phyloP scores from a whole-genome alignment of 345 rosid genomes.

The Populus alba region DNA sequence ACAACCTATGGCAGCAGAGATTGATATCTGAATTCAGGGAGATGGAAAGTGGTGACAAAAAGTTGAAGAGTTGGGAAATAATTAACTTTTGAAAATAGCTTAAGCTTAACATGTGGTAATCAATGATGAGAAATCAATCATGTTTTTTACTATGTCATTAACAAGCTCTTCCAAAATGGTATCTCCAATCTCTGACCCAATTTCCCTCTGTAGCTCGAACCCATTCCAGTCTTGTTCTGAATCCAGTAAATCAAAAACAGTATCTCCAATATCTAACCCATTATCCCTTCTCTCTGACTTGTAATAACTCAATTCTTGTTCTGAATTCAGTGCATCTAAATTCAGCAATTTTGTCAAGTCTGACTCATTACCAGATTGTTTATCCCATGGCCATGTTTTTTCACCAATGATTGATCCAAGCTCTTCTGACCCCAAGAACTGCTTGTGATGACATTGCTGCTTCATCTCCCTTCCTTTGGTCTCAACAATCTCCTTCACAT shows the following conservation, averaged over 20 bases:
- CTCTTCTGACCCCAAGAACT: slow-evolving; percentile 25
- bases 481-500: slow-evolving; percentile 41
- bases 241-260: slow-evolving; percentile 28
- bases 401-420: slow-evolving; percentile 31
- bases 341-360: slow-evolving; percentile 21
- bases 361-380: slow-evolving; percentile 22
- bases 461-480: slow-evolving; percentile 21
- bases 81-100: background rate
- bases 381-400: slow-evolving; percentile 32
- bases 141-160: slow-evolving; percentile 30
- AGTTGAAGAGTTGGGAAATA: background rate
- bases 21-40: background rate
- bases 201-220: slow-evolving; percentile 16
- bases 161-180: slow-evolving; percentile 38
- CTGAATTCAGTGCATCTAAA: slow-evolving; percentile 26
- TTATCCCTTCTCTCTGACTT: slow-evolving; percentile 21
- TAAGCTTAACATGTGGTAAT: background rate
- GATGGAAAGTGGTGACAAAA: background rate
- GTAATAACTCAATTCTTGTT: slow-evolving; percentile 34
- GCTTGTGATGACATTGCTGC: slow-evolving; percentile 4
- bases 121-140: slow-evolving; percentile 6
- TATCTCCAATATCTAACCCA: slow-evolving; percentile 35
- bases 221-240: slow-evolving; percentile 40
- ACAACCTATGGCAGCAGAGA: background rate
- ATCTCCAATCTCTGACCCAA: slow-evolving; percentile 37